Conservation (phyloP, 2,329 filamentous ascomycete genomes). For the Hypoxylon sp. region DNA sequence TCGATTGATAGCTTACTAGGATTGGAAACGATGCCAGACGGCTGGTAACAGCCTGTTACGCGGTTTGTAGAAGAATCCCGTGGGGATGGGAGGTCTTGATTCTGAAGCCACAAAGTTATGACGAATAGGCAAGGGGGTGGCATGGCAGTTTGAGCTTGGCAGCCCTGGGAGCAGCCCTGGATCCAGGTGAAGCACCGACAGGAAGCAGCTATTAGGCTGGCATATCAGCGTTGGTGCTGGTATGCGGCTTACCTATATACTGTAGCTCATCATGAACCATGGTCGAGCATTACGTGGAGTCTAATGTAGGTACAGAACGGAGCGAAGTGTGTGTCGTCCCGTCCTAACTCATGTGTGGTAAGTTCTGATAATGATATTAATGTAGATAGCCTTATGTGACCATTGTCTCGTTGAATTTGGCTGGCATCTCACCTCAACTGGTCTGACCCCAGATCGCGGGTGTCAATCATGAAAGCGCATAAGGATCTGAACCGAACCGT, state of each 20-base stretch:
- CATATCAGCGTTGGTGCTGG: constrained; percentile 32
- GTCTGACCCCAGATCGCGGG: constrained; percentile 37
- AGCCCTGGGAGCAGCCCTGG: constrained; percentile 29
- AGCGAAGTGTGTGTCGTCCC: constrained; percentile 28
- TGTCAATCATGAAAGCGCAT: constrained; percentile 33
- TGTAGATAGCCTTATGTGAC: constrained; percentile 38
- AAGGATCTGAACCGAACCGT: constrained; percentile 38
- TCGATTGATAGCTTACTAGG: constrained; percentile 21
- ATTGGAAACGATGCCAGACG: constrained; percentile 17
- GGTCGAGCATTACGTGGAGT: constrained; percentile 35
- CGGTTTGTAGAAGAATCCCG: constrained; percentile 33
- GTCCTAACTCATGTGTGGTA: constrained; percentile 33
- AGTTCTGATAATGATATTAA: constrained; percentile 30
- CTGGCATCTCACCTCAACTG: constrained; percentile 32
- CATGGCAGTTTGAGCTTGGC: constrained; percentile 31
- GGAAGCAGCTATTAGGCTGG: constrained; percentile 24
- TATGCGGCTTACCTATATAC: constrained; percentile 41
- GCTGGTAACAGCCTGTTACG: constrained; percentile 37
- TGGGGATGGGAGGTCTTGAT: constrained; percentile 30
- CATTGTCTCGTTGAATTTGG: constrained; percentile 31
- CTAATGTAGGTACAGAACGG: constrained; percentile 38
- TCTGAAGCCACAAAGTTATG: constrained; percentile 21
- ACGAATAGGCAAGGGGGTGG: constrained; percentile 30
- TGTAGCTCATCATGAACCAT: constrained; percentile 36
- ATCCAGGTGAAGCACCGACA: constrained; percentile 38